These are phyloP conservation scores for Chamaecyparis obtusa DNA, from an alignment of 75 land plant genomes.

Conservation along the genomic window DNA sequence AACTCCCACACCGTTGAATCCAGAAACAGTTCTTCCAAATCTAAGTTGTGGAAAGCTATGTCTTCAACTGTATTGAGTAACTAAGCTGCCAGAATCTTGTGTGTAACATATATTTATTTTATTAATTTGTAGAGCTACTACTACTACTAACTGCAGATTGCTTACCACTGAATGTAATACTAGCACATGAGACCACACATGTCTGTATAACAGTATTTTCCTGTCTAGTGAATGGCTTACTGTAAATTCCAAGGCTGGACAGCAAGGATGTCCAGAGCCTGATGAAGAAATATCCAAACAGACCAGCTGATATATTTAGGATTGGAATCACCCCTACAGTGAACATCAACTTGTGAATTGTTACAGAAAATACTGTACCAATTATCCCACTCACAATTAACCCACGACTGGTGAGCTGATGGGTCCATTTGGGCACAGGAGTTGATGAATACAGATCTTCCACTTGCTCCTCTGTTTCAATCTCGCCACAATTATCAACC, in stretches of 20 bases:
- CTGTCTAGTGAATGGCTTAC: constrained; percentile 33
- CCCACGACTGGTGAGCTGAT: constrained; percentile 32
- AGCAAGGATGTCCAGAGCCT: constrained; percentile 18
- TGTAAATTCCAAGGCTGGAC: constrained; percentile 16
- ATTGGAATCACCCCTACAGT: constrained; percentile 38
- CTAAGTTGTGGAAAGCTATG: too few species aligned
- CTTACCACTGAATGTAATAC: constrained; percentile 33
- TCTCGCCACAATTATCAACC: neutral
- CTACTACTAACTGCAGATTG: neutral
- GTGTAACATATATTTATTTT: neutral
- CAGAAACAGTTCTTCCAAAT: too few species aligned
- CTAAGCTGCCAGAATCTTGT: constrained; percentile 14
- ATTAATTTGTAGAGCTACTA: too few species aligned
- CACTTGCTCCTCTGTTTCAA: neutral
- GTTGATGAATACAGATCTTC: constrained; percentile 7
- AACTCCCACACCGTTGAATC: too few species aligned
- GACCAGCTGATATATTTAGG: constrained; percentile 35
- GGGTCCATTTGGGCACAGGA: constrained; percentile 22
- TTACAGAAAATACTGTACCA: constrained; percentile 22
- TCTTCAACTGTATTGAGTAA: too few species aligned
- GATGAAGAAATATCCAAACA: constrained; percentile 35
- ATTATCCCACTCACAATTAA: constrained; percentile 19
- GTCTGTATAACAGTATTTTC: constrained; percentile 14
- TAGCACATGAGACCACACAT: constrained; percentile 35
- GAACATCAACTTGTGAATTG: constrained; percentile 31